Evolutionary conservation across 768 basidiomycete species (phyloP).

Genomic region (Suillus plorans): DNA sequence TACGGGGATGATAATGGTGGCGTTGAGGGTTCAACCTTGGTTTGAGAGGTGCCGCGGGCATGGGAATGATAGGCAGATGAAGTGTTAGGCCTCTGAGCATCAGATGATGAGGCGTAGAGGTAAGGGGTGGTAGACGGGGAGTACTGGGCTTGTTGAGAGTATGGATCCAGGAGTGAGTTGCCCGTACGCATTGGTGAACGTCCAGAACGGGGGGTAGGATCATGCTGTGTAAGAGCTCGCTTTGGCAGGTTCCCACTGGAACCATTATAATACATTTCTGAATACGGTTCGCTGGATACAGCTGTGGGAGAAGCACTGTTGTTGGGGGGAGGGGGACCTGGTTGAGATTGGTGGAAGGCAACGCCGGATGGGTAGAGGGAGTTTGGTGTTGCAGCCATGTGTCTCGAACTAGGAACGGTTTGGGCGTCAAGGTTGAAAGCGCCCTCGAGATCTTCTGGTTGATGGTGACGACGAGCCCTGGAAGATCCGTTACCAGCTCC

Average conservation of each 20-base stretch:
- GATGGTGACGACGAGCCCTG: slow-evolving; percentile 63
- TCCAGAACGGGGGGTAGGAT: slow-evolving; percentile 47
- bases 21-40: slow-evolving; percentile 50
- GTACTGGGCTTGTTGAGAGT: slow-evolving; percentile 64
- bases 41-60: slow-evolving; percentile 55
- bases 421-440: slow-evolving; percentile 41
- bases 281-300: slow-evolving; percentile 42
- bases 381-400: slow-evolving; percentile 31
- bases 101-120: slow-evolving; percentile 37
- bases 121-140: slow-evolving; percentile 54
- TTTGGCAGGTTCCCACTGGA: slow-evolving; percentile 50
- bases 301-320: slow-evolving; percentile 35
- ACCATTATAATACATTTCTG: slow-evolving; percentile 64
- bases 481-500: slow-evolving; percentile 40
- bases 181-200: slow-evolving; percentile 65
- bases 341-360: slow-evolving; percentile 55
- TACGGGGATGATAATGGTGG: slow-evolving; percentile 53
- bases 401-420: slow-evolving; percentile 18
- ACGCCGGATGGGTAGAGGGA: slow-evolving; percentile 61
- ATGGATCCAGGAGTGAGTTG: slow-evolving; percentile 64
- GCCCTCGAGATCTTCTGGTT: slow-evolving; percentile 67
- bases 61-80: slow-evolving; percentile 53
- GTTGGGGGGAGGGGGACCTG: slow-evolving; percentile 32
- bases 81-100: slow-evolving; percentile 40
- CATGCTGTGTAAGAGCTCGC: slow-evolving; percentile 54